Percentiles rank a stretch among this genome's conserved stretches.
phyloP scores from a whole-genome alignment of 805 yeast species.

The Blastobotrys peoriensis region DNA sequence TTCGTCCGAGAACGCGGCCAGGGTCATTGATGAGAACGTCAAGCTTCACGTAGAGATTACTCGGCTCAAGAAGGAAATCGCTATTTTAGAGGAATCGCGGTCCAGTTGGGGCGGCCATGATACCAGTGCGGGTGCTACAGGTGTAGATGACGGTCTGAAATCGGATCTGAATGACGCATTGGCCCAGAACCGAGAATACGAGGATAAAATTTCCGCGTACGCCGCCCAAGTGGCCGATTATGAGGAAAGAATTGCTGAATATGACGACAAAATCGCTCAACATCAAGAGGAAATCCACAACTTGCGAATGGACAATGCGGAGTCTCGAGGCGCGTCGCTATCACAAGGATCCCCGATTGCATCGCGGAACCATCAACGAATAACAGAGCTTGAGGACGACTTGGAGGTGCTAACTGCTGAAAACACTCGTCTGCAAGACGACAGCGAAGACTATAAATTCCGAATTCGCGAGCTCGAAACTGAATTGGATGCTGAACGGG shows the following conservation, averaged over 20 bases:
- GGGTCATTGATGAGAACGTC: slow-evolving; percentile 29
- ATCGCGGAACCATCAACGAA: background rate
- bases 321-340: background rate
- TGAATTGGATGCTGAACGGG: slow-evolving; percentile 7
- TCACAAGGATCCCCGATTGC: background rate
- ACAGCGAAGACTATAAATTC: background rate
- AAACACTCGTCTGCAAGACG: background rate
- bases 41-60: slow-evolving; percentile 11
- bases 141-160: background rate
- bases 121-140: background rate
- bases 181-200: slow-evolving; percentile 16
- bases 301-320: background rate
- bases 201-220: slow-evolving; percentile 20
- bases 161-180: background rate
- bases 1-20: slow-evolving; percentile 15
- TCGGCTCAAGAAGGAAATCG: background rate
- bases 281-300: background rate
- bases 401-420: background rate
- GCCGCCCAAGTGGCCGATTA: slow-evolving; percentile 20
- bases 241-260: slow-evolving; percentile 18
- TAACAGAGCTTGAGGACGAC: background rate
- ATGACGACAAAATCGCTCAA: slow-evolving; percentile 18
- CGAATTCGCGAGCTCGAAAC: slow-evolving; percentile 10
- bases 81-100: background rate
- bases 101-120: background rate